Conservation (phyloP, 1,284 basidiomycete genomes). For the Sanghuangporus sanghuang region DNA sequence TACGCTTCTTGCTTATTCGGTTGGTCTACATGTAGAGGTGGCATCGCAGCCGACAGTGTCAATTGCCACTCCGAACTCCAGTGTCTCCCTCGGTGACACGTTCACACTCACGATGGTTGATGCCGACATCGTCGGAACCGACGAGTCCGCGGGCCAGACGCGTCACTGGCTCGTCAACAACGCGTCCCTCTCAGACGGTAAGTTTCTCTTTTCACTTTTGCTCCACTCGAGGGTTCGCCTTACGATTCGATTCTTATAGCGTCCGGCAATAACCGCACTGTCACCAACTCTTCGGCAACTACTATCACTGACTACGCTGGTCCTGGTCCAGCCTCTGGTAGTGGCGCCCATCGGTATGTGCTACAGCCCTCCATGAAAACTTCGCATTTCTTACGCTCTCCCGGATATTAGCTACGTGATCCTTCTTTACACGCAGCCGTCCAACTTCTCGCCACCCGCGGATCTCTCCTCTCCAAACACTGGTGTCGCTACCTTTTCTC, state of each 20-base stretch:
- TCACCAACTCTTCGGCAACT: slow-evolving; percentile 46
- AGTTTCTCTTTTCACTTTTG: slow-evolving; percentile 14
- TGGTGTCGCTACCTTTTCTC: slow-evolving; percentile 47
- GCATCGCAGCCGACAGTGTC: slow-evolving; percentile 45
- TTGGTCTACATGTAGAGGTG: slow-evolving; percentile 36
- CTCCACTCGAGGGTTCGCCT: background rate
- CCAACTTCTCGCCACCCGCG: slow-evolving; percentile 54
- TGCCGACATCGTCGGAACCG: slow-evolving; percentile 54
- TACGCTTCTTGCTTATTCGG: slow-evolving; percentile 21
- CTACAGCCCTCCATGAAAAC: background rate
- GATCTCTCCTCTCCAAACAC: slow-evolving; percentile 46
- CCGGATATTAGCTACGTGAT: slow-evolving; percentile 53
- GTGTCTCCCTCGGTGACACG: slow-evolving; percentile 36
- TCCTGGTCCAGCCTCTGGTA: slow-evolving; percentile 62
- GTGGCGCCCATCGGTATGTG: slow-evolving; percentile 63
- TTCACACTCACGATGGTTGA: slow-evolving; percentile 74
- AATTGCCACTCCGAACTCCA: slow-evolving; percentile 42
- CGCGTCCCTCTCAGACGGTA: slow-evolving; percentile 42
- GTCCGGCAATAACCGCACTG: slow-evolving; percentile 29
- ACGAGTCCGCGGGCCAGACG: slow-evolving; percentile 49
- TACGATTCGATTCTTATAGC: background rate
- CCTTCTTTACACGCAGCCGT: slow-evolving; percentile 58
- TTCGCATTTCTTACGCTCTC: background rate
- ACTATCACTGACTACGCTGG: slow-evolving; percentile 68
- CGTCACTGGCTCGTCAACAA: slow-evolving; percentile 81